phyloP scores from a whole-genome alignment of 768 basidiomycete species.

The Hericium alpestre region DNA sequence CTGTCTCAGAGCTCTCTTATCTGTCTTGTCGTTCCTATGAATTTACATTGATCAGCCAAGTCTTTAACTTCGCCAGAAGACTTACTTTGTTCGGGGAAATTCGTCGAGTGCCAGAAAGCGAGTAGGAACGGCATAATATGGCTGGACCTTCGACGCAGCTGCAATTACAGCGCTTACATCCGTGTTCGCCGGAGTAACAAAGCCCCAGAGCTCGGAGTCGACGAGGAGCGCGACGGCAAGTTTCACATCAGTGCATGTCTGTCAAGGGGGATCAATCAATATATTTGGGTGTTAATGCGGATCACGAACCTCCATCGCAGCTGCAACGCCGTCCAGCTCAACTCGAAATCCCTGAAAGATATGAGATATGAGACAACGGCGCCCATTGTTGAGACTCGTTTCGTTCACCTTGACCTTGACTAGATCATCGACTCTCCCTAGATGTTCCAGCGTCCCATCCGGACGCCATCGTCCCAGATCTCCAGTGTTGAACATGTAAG shows the following conservation, averaged over 20 bases:
- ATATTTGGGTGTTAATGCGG: background rate
- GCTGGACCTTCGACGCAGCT: conserved; percentile 40
- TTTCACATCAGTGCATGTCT: conserved; percentile 33
- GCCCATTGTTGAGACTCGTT: background rate
- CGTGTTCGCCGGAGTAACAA: conserved; percentile 32
- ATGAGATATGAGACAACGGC: background rate
- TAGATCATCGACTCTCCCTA: conserved; percentile 53
- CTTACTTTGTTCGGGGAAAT: conserved; percentile 45
- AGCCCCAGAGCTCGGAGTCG: conserved; percentile 45
- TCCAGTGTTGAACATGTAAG: conserved; percentile 54
- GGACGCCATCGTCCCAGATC: conserved; percentile 46
- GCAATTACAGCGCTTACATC: conserved; percentile 29
- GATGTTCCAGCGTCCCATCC: conserved; percentile 45
- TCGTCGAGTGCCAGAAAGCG: conserved; percentile 31
- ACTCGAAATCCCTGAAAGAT: conserved; percentile 44
- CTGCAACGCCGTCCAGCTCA: conserved; percentile 51
- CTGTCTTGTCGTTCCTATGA: conserved; percentile 29
- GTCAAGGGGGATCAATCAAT: conserved; percentile 8
- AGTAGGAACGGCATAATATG: conserved; percentile 50
- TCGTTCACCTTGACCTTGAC: conserved; percentile 46
- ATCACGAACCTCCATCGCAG: conserved; percentile 42
- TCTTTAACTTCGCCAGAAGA: background rate
- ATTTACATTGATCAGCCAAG: too few species aligned
- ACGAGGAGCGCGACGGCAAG: conserved; percentile 42
- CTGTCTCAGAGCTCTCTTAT: conserved; percentile 16